phyloP scores from a whole-genome alignment of 805 yeast species.

The Ogataea corticis region DNA sequence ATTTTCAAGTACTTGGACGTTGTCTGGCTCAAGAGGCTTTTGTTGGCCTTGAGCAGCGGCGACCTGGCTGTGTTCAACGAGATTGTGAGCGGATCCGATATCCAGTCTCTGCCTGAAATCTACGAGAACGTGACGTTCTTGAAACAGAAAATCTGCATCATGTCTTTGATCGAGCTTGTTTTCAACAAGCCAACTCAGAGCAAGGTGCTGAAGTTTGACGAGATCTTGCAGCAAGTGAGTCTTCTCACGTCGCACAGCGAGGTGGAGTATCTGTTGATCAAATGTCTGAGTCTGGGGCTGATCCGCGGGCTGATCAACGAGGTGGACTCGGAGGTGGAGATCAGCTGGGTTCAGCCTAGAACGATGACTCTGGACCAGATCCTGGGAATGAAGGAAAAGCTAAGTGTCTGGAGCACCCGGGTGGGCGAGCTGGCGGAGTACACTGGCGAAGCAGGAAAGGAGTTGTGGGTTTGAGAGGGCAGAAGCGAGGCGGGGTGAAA shows the following conservation, averaged over 20 bases:
- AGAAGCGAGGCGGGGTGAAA: too few species aligned
- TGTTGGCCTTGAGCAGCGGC: constrained; percentile 75
- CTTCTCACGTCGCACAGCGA: constrained; percentile 60
- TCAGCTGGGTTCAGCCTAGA: constrained; percentile 96
- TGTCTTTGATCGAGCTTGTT: constrained; percentile 86
- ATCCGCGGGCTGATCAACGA: constrained; percentile 91
- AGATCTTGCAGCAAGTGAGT: constrained; percentile 69
- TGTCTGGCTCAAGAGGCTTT: constrained; percentile 70
- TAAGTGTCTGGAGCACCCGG: constrained; percentile 74
- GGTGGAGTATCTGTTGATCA: constrained; percentile 90
- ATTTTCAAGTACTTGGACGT: constrained; percentile 52
- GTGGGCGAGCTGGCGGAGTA: constrained; percentile 65
- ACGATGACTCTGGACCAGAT: constrained; percentile 84
- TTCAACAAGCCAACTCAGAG: constrained; percentile 73
- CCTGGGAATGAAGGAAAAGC: constrained; percentile 67
- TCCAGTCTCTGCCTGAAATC: constrained; percentile 35
- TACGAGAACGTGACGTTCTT: constrained; percentile 62
- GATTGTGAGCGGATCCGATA: constrained; percentile 19
- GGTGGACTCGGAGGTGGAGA: constrained; percentile 71
- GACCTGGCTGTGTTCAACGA: constrained; percentile 67
- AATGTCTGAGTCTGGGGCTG: constrained; percentile 80
- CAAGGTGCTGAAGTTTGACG: constrained; percentile 70
- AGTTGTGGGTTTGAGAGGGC: constrained; percentile 61
- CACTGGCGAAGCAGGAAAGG: constrained; percentile 61
- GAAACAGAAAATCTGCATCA: constrained; percentile 87